A percentile compares a stretch with the other conserved stretches of the same genome.
These are phyloP conservation scores for Scleroderma citrinum DNA, from an alignment of 768 basidiomycete genomes.

Conservation along the genomic window DNA sequence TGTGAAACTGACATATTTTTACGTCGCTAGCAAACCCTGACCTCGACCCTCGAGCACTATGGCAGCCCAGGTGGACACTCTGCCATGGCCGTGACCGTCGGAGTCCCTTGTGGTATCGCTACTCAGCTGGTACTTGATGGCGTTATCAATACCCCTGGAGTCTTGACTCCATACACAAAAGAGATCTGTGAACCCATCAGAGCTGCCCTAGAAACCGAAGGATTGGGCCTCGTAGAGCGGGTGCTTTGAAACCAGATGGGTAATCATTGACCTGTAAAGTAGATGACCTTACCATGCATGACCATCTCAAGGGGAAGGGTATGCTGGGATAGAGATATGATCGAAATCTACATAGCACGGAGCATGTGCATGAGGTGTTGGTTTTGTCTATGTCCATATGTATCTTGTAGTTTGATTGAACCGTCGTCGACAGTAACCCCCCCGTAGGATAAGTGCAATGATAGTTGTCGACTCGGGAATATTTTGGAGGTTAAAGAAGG, in stretches of 20 bases:
- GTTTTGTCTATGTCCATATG: too few species aligned
- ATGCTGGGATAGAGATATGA: too few species aligned
- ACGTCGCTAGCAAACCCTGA: conserved; percentile 64
- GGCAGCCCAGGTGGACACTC: conserved; percentile 75
- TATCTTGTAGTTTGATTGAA: too few species aligned
- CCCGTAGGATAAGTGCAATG: too few species aligned
- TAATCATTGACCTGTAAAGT: not conserved
- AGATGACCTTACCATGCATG: too few species aligned
- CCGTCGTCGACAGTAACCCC: too few species aligned
- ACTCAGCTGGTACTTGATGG: conserved; percentile 90
- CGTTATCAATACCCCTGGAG: conserved; percentile 67
- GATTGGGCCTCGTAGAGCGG: conserved; percentile 66
- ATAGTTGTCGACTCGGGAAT: too few species aligned
- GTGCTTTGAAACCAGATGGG: conserved; percentile 39
- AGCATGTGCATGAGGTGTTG: too few species aligned
- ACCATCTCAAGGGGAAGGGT: too few species aligned
- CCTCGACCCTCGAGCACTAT: conserved; percentile 87
- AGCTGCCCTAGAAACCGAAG: conserved; percentile 62
- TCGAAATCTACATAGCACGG: too few species aligned
- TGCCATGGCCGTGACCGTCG: conserved; percentile 90
- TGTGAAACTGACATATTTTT: conserved; percentile 3
- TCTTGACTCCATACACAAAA: conserved; percentile 82
- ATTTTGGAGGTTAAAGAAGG: too few species aligned
- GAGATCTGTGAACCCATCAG: conserved; percentile 77
- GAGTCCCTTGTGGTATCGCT: conserved; percentile 91